Evolutionary conservation across 1,284 basidiomycete genomes (phyloP), one percentile per base, ranked within the genome.

Genomic region (Heterobasidion annosum): DNA sequence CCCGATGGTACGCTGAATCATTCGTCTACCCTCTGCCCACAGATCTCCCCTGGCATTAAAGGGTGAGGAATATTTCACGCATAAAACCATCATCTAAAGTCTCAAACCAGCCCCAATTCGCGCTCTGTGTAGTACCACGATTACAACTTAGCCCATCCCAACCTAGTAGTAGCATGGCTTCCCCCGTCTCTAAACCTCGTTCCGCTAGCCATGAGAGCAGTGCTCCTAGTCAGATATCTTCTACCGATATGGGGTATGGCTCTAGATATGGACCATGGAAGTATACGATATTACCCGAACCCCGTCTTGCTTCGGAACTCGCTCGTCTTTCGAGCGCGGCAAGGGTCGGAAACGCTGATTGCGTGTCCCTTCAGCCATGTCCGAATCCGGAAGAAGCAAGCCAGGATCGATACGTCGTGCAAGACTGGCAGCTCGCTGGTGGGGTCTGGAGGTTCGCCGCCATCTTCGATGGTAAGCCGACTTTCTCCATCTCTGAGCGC

Each of bases 381-480:
- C 47, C 55, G 1, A 54, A 54, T 12, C 57, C 56, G 6, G 51
- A 51, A 2, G 59, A 62, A 57, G 34, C 48, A n/a, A 50, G 19
- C 34, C 68, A 70, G 57, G 68, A 70, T 54, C 62, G 68, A 2
- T 63, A 60, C 50, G 56, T 63, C 13, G 63, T 68, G 33, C 58
- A 63, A 19, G 61, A 65, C n/a, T 66, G 62, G 62, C 46, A 54
- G 3, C 52, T 68, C 18, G 19, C 54, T 2, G 59, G 55, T 6
- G 62, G 60, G 3, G 52, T 19, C 3, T 70, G 68, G 68, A 57
- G 53, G 2, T 64, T 69, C 44, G 57, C 60, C 8, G 68, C 62
- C 4, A 61, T 69, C 18, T 69, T 67, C 56, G 68, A 70, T 46
- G 68, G 68, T 64, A 37, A 56, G 59, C 54, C 2, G 12, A 42